These are phyloP conservation scores for Pythium phragmiticola DNA, from an alignment of 352 stramenopile genomes.

Conservation along the genomic window DNA sequence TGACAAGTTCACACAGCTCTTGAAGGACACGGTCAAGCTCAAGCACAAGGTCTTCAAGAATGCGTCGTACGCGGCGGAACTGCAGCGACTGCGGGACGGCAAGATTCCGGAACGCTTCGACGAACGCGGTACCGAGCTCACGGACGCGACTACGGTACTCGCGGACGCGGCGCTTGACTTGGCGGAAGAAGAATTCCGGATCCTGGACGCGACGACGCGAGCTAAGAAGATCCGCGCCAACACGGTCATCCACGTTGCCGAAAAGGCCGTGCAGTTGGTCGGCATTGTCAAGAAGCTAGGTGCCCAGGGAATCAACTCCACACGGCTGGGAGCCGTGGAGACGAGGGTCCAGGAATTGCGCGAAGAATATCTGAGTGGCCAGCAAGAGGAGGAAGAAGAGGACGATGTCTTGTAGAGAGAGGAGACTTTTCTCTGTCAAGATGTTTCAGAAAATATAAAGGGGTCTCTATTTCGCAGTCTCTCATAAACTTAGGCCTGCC, in stretches of 20 bases:
- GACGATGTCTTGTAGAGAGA: constrained; percentile 77
- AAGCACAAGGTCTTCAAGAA: constrained; percentile 91
- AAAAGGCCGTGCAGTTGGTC: constrained; percentile 75
- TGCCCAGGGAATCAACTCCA: constrained; percentile 50
- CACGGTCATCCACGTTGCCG: constrained; percentile 63
- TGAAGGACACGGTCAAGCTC: constrained; percentile 87
- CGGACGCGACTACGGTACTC: constrained; percentile 56
- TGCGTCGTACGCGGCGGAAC: constrained; percentile 50
- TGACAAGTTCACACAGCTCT: constrained; percentile 80
- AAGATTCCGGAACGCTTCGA: constrained; percentile 78
- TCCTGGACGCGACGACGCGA: constrained; percentile 59
- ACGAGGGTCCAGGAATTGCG: constrained; percentile 43
- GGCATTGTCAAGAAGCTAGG: constrained; percentile 86
- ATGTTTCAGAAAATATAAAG: constrained; percentile 11
- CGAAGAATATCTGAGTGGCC: constrained; percentile 52
- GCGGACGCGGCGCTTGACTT: constrained; percentile 70
- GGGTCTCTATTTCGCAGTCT: constrained; percentile 22
- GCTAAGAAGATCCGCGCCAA: constrained; percentile 81
- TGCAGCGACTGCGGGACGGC: constrained; percentile 50
- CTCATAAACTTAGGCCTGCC: constrained; percentile 33
- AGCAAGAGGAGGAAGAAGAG: constrained; percentile 81
- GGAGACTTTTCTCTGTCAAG: not conserved
- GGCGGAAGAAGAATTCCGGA: constrained; percentile 75
- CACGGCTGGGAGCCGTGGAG: constrained; percentile 48
- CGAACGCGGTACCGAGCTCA: constrained; percentile 57